These are phyloP conservation scores for Boehmeria nivea DNA, from an alignment of 306 rosid genomes.

Conservation along the genomic window DNA sequence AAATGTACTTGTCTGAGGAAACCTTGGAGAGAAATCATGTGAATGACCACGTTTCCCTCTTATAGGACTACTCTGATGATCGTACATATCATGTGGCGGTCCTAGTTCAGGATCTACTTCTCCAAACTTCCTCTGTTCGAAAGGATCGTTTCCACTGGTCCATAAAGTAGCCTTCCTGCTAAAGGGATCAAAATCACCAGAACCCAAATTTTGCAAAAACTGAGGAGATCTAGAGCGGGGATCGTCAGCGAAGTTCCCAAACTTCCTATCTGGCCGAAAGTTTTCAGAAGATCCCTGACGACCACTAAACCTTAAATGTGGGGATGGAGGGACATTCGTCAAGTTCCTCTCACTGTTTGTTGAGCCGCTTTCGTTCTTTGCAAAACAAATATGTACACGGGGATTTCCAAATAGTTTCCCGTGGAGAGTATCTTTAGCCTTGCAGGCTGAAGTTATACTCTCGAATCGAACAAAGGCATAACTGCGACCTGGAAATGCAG, in stretches of 20 bases:
- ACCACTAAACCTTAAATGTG: constrained; percentile 37
- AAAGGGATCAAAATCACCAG: constrained; percentile 53
- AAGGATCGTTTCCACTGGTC: constrained; percentile 41
- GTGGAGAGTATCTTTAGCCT: constrained; percentile 70
- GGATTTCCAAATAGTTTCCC: constrained; percentile 96
- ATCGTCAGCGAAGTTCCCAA: constrained; percentile 42
- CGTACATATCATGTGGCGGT: too few relatives aligned
- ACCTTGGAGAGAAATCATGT: constrained; percentile 44
- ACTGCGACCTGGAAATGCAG: constrained; percentile 89
- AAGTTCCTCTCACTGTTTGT: constrained; percentile 64
- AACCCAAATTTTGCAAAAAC: constrained; percentile 35
- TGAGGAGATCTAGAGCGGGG: constrained; percentile 48
- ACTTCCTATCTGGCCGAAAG: constrained; percentile 35
- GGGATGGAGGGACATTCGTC: constrained; percentile 49
- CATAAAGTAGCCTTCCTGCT: constrained; percentile 44
- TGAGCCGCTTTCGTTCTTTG: constrained; percentile 78
- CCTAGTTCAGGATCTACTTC: constrained; percentile 53
- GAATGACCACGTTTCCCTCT: constrained; percentile 46
- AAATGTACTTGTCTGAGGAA: constrained; percentile 39
- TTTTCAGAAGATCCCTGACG: constrained; percentile 52
- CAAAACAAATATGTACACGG: constrained; percentile 89
- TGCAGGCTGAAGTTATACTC: constrained; percentile 58
- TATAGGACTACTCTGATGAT: constrained; percentile 45
- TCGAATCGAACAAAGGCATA: constrained; percentile 89
- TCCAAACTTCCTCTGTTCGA: constrained; percentile 52